Evolutionary conservation across 129 eudicot genomes (phyloP).

Genomic region (Tagetes patula): DNA sequence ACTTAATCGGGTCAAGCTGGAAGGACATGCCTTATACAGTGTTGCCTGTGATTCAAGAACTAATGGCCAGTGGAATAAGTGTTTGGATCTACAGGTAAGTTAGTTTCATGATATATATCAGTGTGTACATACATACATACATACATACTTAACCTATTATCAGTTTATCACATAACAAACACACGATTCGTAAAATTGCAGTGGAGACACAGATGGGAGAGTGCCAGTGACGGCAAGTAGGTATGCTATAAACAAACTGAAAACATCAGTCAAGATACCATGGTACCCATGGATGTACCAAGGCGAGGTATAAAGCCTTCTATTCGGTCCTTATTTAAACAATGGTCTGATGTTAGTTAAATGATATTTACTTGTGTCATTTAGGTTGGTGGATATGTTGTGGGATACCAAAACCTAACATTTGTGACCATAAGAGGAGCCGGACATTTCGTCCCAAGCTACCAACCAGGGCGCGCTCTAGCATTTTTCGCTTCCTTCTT

Average conservation of each 20-base stretch:
- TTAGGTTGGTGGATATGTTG: slow-evolving; percentile 27
- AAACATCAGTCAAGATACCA: background rate
- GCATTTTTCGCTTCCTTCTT: slow-evolving; percentile 39
- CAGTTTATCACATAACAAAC: background rate
- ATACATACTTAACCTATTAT: background rate
- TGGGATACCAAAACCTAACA: slow-evolving; percentile 7
- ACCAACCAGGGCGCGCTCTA: slow-evolving; percentile 45
- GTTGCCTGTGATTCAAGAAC: background rate
- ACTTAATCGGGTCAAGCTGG: background rate
- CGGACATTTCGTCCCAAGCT: slow-evolving; percentile 45
- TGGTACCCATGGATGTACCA: slow-evolving; percentile 11
- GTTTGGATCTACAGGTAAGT: slow-evolving; percentile 8
- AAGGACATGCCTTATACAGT: slow-evolving; percentile 1
- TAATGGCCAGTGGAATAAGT: background rate
- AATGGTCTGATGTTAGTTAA: background rate
- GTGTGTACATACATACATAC: background rate
- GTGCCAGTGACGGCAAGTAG: background rate
- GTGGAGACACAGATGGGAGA: background rate
- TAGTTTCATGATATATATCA: background rate
- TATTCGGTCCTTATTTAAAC: background rate
- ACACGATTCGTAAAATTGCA: background rate
- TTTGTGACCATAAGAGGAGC: slow-evolving; percentile 24
- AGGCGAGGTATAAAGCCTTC: background rate
- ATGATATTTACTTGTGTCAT: background rate
- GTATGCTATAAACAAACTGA: background rate